Evolutionary conservation across 257 asterid genomes (phyloP).

Genomic region (Gentiana macrophylla): DNA sequence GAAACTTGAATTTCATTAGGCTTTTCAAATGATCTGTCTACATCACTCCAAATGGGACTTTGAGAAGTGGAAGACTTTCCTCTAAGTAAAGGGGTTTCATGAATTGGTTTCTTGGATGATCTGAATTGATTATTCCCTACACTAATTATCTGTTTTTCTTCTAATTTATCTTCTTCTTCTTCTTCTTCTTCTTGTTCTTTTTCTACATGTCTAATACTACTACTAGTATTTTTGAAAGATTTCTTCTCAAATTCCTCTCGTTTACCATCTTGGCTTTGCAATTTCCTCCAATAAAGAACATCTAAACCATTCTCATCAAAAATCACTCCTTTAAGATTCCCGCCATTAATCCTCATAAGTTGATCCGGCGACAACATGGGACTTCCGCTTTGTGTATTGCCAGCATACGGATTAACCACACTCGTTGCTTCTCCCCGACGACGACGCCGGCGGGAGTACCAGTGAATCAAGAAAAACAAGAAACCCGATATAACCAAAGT

Average conservation of each 20-base stretch:
- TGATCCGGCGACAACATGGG: constrained; percentile 19
- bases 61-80: constrained; percentile 76
- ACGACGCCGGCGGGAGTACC: constrained; percentile 29
- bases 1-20: constrained; percentile 4
- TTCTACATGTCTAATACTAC: constrained; percentile 22
- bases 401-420: constrained; percentile 12
- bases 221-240: constrained; percentile 17
- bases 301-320: constrained; percentile 92
- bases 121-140: constrained; percentile 11
- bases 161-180: constrained; percentile 23
- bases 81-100: constrained; percentile 54
- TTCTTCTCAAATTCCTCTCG: constrained; percentile 31
- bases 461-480: constrained; percentile 25
- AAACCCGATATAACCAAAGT: constrained; percentile 38
- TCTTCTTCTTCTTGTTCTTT: constrained; percentile 16
- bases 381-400: not conserved
- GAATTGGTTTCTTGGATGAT: constrained; percentile 28
- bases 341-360: constrained; percentile 47
- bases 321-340: constrained; percentile 67
- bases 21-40: not conserved
- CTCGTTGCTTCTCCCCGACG: constrained; percentile 1
- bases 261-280: constrained; percentile 35
- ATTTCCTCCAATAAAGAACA: constrained; percentile 75
- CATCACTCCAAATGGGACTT: constrained; percentile 39
- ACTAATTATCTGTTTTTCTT: constrained; percentile 37